Evolutionary conservation across 352 stramenopile species (phyloP).

Genomic region (Phytophthora pluvialis): DNA sequence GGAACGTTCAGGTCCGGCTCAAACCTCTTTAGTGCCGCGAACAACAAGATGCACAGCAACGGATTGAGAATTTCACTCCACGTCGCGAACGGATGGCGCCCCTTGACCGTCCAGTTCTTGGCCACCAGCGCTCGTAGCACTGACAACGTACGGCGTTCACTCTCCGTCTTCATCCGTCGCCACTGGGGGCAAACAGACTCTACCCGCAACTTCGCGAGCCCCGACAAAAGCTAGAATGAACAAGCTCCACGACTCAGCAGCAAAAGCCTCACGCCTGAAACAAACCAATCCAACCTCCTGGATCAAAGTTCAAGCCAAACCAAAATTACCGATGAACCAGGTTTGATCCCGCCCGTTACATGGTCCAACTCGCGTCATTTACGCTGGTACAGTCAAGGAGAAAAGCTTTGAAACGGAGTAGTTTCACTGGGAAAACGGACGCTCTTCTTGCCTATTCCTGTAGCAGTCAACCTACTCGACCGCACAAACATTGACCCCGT

Average conservation of each 20-base stretch:
- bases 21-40: constrained; percentile 68
- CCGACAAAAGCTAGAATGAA: constrained; percentile 7
- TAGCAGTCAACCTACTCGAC: not conserved
- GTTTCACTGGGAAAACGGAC: constrained; percentile 17
- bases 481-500: not conserved
- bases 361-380: not conserved
- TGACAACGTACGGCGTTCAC: not conserved
- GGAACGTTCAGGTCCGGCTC: constrained; percentile 56
- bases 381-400: not conserved
- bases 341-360: not conserved
- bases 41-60: constrained; percentile 76
- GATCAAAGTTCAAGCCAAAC: not conserved
- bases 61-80: constrained; percentile 72
- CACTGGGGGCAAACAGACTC: not conserved
- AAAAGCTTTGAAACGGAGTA: constrained; percentile 18
- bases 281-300: not conserved
- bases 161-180: constrained; percentile 5
- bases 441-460: constrained; percentile 19
- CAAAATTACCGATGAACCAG: not conserved
- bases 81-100: constrained; percentile 64
- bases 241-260: not conserved
- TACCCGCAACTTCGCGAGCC: not conserved
- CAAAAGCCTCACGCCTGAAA: not conserved
- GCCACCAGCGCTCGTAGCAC: constrained; percentile 53
- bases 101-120: constrained; percentile 85